Percentiles rank a stretch among this genome's conserved stretches.
Evolutionary conservation across 768 basidiomycete genomes (phyloP).

Genomic region (Tricholoma bakamatsutake): DNA sequence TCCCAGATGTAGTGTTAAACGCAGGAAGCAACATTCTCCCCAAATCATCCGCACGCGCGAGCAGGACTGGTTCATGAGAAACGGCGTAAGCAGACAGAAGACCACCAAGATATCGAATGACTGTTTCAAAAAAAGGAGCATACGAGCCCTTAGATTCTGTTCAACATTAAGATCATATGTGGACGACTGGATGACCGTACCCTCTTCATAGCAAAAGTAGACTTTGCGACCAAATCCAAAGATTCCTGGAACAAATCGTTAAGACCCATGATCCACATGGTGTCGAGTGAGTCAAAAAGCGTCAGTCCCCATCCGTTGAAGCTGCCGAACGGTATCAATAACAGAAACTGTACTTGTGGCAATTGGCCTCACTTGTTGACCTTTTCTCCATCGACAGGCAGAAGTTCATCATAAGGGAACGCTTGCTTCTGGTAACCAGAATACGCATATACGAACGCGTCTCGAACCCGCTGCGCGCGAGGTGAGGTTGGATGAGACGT

Average conservation of each 20-base stretch:
- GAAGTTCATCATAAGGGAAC: constrained; percentile 50
- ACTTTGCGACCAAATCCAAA: constrained; percentile 41
- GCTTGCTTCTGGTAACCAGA: constrained; percentile 47
- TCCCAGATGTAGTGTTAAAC: constrained; percentile 63
- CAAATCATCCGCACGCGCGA: constrained; percentile 68
- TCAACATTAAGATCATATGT: not conserved
- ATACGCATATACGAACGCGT: constrained; percentile 60
- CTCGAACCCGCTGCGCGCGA: constrained; percentile 48
- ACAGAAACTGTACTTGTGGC: not conserved
- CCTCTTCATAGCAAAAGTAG: constrained; percentile 37
- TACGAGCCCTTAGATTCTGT: constrained; percentile 19
- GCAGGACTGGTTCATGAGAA: constrained; percentile 55
- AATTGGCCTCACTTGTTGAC: constrained; percentile 46
- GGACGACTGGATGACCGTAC: constrained; percentile 20
- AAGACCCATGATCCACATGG: constrained; percentile 76
- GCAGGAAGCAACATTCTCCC: constrained; percentile 62
- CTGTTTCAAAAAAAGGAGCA: constrained; percentile 69
- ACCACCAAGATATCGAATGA: constrained; percentile 82
- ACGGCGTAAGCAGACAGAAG: constrained; percentile 76
- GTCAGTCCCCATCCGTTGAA: constrained; percentile 76
- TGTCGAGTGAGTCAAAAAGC: constrained; percentile 74
- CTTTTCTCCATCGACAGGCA: constrained; percentile 41
- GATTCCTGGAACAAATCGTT: constrained; percentile 58
- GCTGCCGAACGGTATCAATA: constrained; percentile 24
- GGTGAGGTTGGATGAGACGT: not conserved